Percentiles rank a stretch among this genome's conserved stretches.
Conservation (phyloP, 2,329 filamentous ascomycete genomes). For the Zymoseptoria tritici region DNA sequence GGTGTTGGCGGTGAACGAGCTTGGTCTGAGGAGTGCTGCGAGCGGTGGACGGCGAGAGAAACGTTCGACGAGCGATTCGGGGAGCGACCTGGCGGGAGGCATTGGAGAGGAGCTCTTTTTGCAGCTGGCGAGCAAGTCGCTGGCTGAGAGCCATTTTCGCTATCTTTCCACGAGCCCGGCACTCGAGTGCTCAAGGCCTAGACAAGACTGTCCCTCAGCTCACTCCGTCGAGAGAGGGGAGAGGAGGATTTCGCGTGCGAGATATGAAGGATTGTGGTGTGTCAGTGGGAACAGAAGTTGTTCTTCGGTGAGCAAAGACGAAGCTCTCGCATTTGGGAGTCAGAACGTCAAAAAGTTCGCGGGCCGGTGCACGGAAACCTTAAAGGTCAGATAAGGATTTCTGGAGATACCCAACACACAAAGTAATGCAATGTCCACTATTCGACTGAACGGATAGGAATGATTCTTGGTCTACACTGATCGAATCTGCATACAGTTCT, state of each 20-base stretch:
- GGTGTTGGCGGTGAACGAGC: slow-evolving; percentile 14
- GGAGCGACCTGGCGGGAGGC: slow-evolving; percentile 17
- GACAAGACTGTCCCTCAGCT: neutral
- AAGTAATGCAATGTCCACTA: neutral
- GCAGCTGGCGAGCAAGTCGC: slow-evolving; percentile 27
- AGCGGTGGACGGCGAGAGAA: slow-evolving; percentile 18
- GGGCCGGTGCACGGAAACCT: neutral
- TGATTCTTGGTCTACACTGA: neutral
- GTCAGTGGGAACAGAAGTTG: neutral
- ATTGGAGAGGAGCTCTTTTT: slow-evolving; percentile 23
- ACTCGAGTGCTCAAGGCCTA: neutral
- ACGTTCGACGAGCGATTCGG: slow-evolving; percentile 22
- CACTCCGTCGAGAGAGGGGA: neutral
- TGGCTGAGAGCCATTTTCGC: slow-evolving; percentile 28
- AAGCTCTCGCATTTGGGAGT: neutral
- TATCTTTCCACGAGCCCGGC: neutral
- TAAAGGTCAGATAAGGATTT: neutral
- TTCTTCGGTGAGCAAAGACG: neutral
- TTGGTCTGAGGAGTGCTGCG: slow-evolving; percentile 13
- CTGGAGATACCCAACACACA: neutral
- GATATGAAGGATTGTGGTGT: neutral
- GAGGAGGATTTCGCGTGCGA: neutral
- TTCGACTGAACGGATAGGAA: neutral
- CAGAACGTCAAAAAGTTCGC: neutral
- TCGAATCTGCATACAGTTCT: neutral